A percentile compares a stretch with the other conserved stretches of the same genome.
Conservation (phyloP, 2,329 filamentous ascomycete species). For the Colletotrichum ledebouriae region DNA sequence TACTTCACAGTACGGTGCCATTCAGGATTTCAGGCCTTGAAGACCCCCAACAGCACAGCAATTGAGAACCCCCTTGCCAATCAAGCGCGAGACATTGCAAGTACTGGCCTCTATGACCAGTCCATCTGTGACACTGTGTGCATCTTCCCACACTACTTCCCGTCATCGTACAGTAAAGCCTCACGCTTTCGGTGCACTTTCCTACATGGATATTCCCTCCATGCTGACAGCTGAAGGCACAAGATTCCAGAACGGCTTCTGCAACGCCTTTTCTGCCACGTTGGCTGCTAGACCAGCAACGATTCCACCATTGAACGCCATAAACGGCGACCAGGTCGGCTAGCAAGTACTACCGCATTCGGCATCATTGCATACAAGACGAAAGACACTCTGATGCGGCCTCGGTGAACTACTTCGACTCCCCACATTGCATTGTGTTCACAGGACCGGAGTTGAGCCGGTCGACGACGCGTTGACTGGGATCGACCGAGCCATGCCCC, state of each 20-base stretch:
- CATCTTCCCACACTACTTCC: neutral
- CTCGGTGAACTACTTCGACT: slow-evolving; percentile 6
- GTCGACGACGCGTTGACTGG: slow-evolving; percentile 15
- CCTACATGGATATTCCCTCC: slow-evolving; percentile 20
- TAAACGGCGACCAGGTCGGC: slow-evolving; percentile 22
- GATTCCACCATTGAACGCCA: slow-evolving; percentile 29
- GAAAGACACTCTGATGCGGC: neutral
- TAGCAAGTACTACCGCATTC: slow-evolving; percentile 19
- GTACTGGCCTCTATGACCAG: slow-evolving; percentile 23
- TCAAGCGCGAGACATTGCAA: slow-evolving; percentile 10
- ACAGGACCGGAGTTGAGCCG: slow-evolving; percentile 28
- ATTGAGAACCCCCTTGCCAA: slow-evolving; percentile 23
- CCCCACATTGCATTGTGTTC: slow-evolving; percentile 6
- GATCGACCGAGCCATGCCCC: slow-evolving; percentile 4
- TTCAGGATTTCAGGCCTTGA: neutral
- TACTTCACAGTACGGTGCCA: slow-evolving; percentile 8
- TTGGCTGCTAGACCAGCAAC: slow-evolving; percentile 17
- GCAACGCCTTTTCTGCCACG: slow-evolving; percentile 21
- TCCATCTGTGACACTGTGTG: slow-evolving; percentile 13
- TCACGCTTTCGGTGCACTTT: slow-evolving; percentile 5
- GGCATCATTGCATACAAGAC: slow-evolving; percentile 8
- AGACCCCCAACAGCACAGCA: slow-evolving; percentile 1
- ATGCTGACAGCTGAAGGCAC: neutral
- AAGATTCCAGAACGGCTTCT: slow-evolving; percentile 18
- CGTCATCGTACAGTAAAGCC: slow-evolving; percentile 9